These are phyloP conservation scores for Exophiala dermatitidis DNA, from an alignment of 2,329 filamentous ascomycete species.

Conservation along the genomic window DNA sequence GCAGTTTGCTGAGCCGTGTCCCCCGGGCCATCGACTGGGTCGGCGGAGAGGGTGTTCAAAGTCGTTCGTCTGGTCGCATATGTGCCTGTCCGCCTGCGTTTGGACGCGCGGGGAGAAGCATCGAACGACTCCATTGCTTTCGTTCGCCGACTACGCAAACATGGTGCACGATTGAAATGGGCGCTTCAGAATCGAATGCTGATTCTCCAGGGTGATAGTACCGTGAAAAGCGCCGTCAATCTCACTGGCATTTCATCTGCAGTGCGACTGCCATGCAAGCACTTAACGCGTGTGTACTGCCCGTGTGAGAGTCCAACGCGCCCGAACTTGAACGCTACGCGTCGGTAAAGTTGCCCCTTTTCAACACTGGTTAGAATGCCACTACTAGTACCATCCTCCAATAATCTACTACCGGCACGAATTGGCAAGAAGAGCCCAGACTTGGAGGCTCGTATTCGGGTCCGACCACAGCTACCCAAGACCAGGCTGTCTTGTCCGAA, in stretches of 20 bases:
- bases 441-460: not conserved
- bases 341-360: slow-evolving; percentile 15
- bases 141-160: not conserved
- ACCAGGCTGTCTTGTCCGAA: too few relatives aligned
- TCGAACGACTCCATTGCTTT: slow-evolving; percentile 15
- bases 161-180: not conserved
- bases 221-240: not conserved
- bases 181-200: not conserved
- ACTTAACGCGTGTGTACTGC: slow-evolving; percentile 9
- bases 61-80: slow-evolving; percentile 20
- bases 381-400: too few relatives aligned
- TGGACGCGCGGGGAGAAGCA: slow-evolving; percentile 19
- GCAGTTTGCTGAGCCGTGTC: not conserved
- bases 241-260: too few relatives aligned
- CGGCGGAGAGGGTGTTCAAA: slow-evolving; percentile 1
- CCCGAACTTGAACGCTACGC: slow-evolving; percentile 3
- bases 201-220: not conserved
- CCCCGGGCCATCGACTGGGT: not conserved
- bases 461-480: too few relatives aligned
- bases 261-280: not conserved
- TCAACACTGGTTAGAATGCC: too few relatives aligned
- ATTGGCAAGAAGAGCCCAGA: not conserved
- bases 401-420: not conserved
- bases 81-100: slow-evolving; percentile 24
- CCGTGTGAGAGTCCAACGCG: slow-evolving; percentile 5